Evolutionary conservation across 2,329 filamentous ascomycete species (phyloP), one percentile per base, ranked within the genome.

Genomic region (Berkeleyomyces rouxiae): DNA sequence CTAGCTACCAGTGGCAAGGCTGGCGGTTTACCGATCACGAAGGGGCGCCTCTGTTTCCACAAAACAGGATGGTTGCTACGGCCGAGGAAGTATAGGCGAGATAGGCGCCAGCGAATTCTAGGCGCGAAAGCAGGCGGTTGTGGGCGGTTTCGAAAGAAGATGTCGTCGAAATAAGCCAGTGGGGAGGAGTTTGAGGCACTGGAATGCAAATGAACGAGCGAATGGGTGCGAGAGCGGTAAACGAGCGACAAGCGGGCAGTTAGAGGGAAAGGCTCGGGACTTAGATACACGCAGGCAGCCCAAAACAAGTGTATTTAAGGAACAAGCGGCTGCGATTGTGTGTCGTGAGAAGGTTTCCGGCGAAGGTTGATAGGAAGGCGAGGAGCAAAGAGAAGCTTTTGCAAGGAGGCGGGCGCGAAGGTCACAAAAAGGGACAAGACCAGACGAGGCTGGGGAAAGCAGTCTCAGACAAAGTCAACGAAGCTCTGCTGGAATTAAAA

Each of bases 131-230:
- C 49, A 13, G 49, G 49, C 49, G 49, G 49, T 31, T 53, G 9
- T 11, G 23, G 44, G n/a, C n/a, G 23, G 42, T 53, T 36, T 9
- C 49, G 36, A 53, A 53, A 31, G 49, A 53, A 33, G 23, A 53
- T 53, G 49, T 53, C 49, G 49, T 53, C 49, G 49, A 53, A 53
- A 53, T 53, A 53, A 53, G 49, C 49, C 49, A 53, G 49, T 53
- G 13, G 33, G 36, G 33, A 53, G 49, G 49, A 53, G 36, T 53
- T 10, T 3, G 13, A 53, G 7, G 16, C 49, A 13, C 49, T 37
- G 49, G 49, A 53, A 53, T 53, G 49, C 9, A 23, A 53, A 36
- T 53, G 49, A 53, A 33, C 7, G 49, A 53, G 23, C 42, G 42
- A 43, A 13, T 43, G 42, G 6, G 7, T 11, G 13, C 23, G 10